A percentile compares a stretch with the other conserved stretches of the same genome.
phyloP scores from a whole-genome alignment of 331 rosid genomes.

The Quercus phellos region DNA sequence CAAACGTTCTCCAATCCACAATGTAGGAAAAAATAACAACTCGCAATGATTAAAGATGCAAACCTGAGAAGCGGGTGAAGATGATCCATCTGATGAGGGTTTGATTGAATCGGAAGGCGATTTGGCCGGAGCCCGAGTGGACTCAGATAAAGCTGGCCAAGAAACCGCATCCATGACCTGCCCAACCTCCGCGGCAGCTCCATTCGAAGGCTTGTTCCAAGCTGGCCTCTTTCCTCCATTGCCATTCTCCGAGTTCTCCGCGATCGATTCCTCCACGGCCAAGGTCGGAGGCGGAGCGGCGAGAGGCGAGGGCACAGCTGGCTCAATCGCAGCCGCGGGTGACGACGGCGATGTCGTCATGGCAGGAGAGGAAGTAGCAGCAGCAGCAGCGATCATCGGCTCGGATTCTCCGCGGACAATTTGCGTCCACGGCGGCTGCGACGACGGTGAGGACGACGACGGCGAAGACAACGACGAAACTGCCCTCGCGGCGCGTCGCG shows the following conservation, averaged over 20 bases:
- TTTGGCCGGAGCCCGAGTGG: constrained; percentile 46
- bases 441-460: no score
- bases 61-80: constrained; percentile 59
- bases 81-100: constrained; percentile 48
- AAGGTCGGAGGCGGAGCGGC: not conserved
- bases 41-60: not conserved
- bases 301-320: not conserved
- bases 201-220: constrained; percentile 71
- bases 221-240: constrained; percentile 55
- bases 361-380: constrained; percentile 28
- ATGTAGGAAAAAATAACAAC: no score
- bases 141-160: constrained; percentile 71
- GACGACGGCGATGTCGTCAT: not conserved
- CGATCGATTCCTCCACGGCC: constrained; percentile 30
- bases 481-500: constrained; percentile 34
- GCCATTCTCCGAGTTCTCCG: constrained; percentile 44
- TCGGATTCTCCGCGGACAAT: constrained; percentile 60
- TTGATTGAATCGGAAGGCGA: constrained; percentile 49
- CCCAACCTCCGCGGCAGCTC: constrained; percentile 41
- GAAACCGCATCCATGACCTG: constrained; percentile 69
- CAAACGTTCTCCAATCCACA: no score
- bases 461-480: constrained; percentile 13
- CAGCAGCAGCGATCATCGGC: constrained; percentile 3
- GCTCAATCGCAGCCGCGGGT: constrained; percentile 23
- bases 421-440: constrained; percentile 46